Percentiles rank a stretch among this genome's conserved stretches.
phyloP scores from a whole-genome alignment of 2,329 filamentous ascomycete genomes.

The Aspergillus sclerotialis region DNA sequence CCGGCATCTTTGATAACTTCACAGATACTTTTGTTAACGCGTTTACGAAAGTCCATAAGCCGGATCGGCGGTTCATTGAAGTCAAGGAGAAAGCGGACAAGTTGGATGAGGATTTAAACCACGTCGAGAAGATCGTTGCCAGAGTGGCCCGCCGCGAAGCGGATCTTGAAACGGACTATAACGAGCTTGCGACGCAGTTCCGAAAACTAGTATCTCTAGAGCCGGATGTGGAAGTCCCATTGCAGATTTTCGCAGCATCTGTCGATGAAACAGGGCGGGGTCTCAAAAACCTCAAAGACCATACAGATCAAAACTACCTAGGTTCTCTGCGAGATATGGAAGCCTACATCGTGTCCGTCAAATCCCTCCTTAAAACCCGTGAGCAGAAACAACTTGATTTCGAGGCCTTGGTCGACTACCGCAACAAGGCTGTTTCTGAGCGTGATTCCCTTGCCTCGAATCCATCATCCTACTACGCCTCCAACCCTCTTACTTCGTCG shows the following conservation, averaged over 20 bases:
- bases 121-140: slow-evolving; percentile 93
- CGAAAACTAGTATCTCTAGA: slow-evolving; percentile 87
- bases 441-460: slow-evolving; percentile 70
- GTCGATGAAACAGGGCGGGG: slow-evolving; percentile 77
- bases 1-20: slow-evolving; percentile 84
- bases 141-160: slow-evolving; percentile 80
- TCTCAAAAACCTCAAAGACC: slow-evolving; percentile 73
- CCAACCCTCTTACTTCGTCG: slow-evolving; percentile 49
- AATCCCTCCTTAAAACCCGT: slow-evolving; percentile 79
- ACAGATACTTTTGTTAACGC: slow-evolving; percentile 96
- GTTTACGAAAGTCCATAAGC: slow-evolving; percentile 93
- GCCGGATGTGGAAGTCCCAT: slow-evolving; percentile 71
- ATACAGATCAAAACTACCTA: slow-evolving; percentile 93
- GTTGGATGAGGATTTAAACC: slow-evolving; percentile 83
- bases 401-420: slow-evolving; percentile 90
- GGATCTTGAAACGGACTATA: slow-evolving; percentile 81
- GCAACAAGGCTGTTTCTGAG: slow-evolving; percentile 82
- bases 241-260: slow-evolving; percentile 79
- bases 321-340: slow-evolving; percentile 92
- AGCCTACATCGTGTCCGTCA: slow-evolving; percentile 81
- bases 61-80: slow-evolving; percentile 89
- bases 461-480: slow-evolving; percentile 51
- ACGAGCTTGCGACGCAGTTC: slow-evolving; percentile 87
- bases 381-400: slow-evolving; percentile 98
- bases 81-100: slow-evolving; percentile 84